phyloP scores from a whole-genome alignment of 129 eudicot species.

The Erigeron canadensis region DNA sequence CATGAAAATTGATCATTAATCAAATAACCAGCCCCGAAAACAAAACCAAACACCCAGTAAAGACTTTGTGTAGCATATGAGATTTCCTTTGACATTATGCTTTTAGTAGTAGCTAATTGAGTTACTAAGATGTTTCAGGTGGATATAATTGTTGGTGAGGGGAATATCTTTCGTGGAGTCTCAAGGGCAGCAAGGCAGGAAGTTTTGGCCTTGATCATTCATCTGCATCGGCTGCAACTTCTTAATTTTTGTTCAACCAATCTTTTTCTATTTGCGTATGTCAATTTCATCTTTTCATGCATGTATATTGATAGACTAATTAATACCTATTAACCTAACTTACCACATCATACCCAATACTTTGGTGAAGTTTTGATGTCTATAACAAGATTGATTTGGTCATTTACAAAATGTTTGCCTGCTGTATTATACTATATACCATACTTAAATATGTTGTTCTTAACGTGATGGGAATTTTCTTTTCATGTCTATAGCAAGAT shows the following conservation, averaged over 20 bases:
- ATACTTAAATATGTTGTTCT: too few species aligned
- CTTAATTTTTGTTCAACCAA: not conserved
- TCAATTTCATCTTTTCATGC: not conserved
- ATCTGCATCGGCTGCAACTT: constrained; percentile 85
- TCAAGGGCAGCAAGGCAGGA: constrained; percentile 99
- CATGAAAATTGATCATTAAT: too few species aligned
- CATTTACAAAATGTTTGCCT: not conserved
- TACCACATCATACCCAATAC: constrained; percentile 1
- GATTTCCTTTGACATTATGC: not conserved
- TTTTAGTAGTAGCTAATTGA: not conserved
- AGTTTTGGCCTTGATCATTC: constrained; percentile 95
- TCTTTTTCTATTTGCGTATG: not conserved
- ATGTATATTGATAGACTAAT: not conserved
- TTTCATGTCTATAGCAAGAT: too few species aligned
- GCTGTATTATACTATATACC: too few species aligned
- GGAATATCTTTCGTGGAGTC: constrained; percentile 93
- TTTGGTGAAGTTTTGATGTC: not conserved
- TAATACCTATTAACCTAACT: not conserved
- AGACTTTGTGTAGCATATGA: not conserved
- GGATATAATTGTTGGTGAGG: constrained; percentile 96
- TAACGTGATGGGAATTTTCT: not conserved
- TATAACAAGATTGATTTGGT: constrained; percentile 1
- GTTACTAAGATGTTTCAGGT: constrained; percentile 42
- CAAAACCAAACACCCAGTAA: not conserved
- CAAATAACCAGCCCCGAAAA: not conserved